Conservation (phyloP, 805 yeast species). For the Saccharomycopsis schoenii region DNA sequence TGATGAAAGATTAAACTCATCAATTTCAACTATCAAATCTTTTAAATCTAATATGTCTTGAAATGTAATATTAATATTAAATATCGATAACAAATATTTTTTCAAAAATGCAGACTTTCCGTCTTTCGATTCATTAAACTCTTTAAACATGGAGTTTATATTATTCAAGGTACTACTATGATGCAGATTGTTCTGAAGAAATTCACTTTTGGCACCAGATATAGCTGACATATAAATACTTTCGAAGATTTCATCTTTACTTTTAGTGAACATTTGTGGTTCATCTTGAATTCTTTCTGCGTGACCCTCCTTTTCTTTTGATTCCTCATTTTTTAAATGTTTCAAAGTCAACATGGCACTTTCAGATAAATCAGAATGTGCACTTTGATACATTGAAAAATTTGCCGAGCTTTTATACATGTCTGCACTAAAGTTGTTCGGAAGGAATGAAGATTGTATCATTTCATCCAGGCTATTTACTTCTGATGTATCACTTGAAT, state of each 20-base stretch:
- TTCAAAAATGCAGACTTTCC: neutral
- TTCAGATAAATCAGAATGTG: conserved; percentile 16
- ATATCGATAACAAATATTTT: conserved; percentile 3
- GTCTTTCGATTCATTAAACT: neutral
- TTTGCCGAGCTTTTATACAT: neutral
- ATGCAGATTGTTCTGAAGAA: neutral
- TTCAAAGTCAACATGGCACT: conserved; percentile 17
- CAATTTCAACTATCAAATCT: conserved; percentile 32
- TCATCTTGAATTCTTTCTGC: neutral
- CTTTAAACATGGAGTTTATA: neutral
- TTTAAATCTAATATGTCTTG: conserved; percentile 22
- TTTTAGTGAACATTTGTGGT: neutral
- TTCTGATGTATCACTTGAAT: neutral
- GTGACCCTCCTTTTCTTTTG: neutral
- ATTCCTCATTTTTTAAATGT: conserved; percentile 8
- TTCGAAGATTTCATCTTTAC: conserved; percentile 4
- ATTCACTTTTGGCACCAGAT: conserved; percentile 3
- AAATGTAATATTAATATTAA: conserved; percentile 6
- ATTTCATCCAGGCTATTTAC: conserved; percentile 22
- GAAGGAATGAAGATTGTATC: conserved; percentile 24
- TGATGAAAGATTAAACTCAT: conserved; percentile 33
- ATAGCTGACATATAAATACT: conserved; percentile 17
- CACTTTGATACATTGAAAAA: conserved; percentile 16
- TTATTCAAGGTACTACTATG: neutral
- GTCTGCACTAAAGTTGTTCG: neutral